Percentiles rank a stretch among this genome's conserved stretches.
These are phyloP conservation scores for Pythium phragmiticola DNA, from an alignment of 352 stramenopile genomes.

Conservation along the genomic window DNA sequence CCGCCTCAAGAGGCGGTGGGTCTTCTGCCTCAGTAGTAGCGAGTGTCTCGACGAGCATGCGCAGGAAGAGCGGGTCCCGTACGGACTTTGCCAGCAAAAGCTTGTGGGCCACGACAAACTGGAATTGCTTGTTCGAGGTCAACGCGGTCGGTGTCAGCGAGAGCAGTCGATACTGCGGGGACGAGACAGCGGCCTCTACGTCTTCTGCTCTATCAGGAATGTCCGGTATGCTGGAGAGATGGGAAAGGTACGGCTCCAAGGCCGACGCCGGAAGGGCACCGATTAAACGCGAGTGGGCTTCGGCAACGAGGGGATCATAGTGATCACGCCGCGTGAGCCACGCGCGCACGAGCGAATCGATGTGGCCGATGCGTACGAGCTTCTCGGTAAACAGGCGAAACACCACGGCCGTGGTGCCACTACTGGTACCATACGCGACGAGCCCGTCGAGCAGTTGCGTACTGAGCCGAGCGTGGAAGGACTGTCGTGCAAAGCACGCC, in stretches of 20 bases:
- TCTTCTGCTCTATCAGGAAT: not conserved
- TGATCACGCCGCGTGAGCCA: conserved; percentile 38
- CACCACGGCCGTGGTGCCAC: not conserved
- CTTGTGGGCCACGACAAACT: conserved; percentile 64
- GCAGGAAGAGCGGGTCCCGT: conserved; percentile 47
- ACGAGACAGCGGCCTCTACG: not conserved
- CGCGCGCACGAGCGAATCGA: conserved; percentile 38
- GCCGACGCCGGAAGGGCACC: conserved; percentile 46
- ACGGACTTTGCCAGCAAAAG: conserved; percentile 51
- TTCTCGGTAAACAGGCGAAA: conserved; percentile 71
- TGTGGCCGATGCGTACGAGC: conserved; percentile 55
- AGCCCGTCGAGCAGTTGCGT: conserved; percentile 40
- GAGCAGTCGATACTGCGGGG: conserved; percentile 55
- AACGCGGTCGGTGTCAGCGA: conserved; percentile 37
- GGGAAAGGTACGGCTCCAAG: conserved; percentile 46
- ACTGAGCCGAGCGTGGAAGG: conserved; percentile 48
- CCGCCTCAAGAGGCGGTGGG: conserved; percentile 21
- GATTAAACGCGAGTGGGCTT: conserved; percentile 37
- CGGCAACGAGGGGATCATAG: conserved; percentile 11
- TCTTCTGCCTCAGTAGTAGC: not conserved
- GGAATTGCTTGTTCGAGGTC: conserved; percentile 52
- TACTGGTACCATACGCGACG: not conserved
- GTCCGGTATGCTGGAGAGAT: conserved; percentile 27
- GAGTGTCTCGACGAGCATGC: conserved; percentile 47
- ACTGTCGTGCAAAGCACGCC: conserved; percentile 39